A percentile compares a stretch with the other conserved stretches of the same genome.
These are phyloP conservation scores for Podaxis sp. DNA, from an alignment of 768 basidiomycete genomes.

Conservation along the genomic window DNA sequence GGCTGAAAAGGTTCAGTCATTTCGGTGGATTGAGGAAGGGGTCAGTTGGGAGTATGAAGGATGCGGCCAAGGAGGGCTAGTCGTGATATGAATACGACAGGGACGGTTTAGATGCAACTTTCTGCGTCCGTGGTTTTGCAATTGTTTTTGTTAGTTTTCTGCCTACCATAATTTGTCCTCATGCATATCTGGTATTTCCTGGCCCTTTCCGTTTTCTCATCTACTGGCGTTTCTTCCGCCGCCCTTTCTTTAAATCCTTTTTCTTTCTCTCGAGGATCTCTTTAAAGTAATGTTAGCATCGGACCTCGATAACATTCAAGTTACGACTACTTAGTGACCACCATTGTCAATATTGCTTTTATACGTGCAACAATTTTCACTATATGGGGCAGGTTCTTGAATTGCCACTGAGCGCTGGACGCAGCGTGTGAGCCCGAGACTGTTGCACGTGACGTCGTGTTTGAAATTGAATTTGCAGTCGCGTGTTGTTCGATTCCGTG, in stretches of 20 bases:
- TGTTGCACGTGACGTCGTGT: constrained; percentile 2
- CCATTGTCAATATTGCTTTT: not conserved
- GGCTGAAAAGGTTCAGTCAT: constrained; percentile 54
- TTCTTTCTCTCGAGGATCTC: not conserved
- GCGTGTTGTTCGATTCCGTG: constrained; percentile 22
- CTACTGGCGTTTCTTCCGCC: not conserved
- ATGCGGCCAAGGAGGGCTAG: constrained; percentile 21
- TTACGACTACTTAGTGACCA: not conserved
- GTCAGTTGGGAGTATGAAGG: constrained; percentile 46
- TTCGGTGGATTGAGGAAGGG: constrained; percentile 48
- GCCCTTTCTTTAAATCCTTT: not conserved
- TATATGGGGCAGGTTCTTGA: not conserved
- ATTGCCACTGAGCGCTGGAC: not conserved
- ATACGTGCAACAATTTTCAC: not conserved
- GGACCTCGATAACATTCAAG: constrained; percentile 16
- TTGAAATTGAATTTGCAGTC: constrained; percentile 14
- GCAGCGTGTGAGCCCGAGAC: not conserved
- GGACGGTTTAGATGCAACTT: not conserved
- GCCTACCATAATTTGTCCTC: not conserved
- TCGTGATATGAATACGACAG: not conserved
- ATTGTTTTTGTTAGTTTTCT: not conserved
- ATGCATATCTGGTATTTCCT: not conserved
- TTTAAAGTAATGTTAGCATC: constrained; percentile 18
- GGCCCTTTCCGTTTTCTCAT: not conserved
- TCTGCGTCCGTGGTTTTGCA: constrained; percentile 1